Evolutionary conservation across 108 stramenopile genomes (phyloP).

Genomic region (Fistulifera pelliculosa): DNA sequence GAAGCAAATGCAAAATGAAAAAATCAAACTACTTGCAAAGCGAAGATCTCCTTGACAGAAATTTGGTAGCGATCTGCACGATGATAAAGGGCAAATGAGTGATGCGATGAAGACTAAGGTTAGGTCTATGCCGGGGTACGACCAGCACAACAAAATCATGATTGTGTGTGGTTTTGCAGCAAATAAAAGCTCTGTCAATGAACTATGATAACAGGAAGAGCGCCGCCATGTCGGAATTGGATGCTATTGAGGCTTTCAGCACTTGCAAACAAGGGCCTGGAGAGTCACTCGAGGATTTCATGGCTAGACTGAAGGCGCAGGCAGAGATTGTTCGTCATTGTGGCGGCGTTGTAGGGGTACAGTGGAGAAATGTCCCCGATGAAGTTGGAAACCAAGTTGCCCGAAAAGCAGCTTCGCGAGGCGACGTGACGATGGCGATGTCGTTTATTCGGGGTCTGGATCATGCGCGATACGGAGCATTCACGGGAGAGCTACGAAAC

Average conservation of each 20-base stretch:
- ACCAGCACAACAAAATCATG: background rate
- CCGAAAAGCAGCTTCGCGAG: too few relatives aligned
- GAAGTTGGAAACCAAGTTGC: too few relatives aligned
- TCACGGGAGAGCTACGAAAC: background rate
- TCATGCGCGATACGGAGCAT: too few relatives aligned
- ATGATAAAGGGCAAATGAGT: background rate
- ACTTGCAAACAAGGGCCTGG: slow-evolving; percentile 1
- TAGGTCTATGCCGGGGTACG: too few relatives aligned
- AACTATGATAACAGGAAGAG: slow-evolving; percentile 1
- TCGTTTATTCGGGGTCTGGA: too few relatives aligned
- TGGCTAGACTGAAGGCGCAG: slow-evolving; percentile 10
- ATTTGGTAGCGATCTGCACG: background rate
- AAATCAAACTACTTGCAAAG: background rate
- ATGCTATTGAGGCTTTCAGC: slow-evolving; percentile 2
- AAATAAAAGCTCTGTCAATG: background rate
- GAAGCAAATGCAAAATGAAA: background rate
- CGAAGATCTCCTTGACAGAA: background rate
- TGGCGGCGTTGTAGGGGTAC: background rate
- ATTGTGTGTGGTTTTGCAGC: background rate
- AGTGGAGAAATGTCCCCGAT: too few relatives aligned
- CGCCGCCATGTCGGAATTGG: slow-evolving; percentile 1
- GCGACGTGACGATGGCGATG: too few relatives aligned
- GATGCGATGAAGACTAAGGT: background rate
- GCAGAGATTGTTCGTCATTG: slow-evolving; percentile 7
- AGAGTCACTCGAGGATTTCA: slow-evolving; percentile 7